These are phyloP conservation scores for Geotrichum citri-aurantii DNA, from an alignment of 1,139 yeast species.

Conservation along the genomic window DNA sequence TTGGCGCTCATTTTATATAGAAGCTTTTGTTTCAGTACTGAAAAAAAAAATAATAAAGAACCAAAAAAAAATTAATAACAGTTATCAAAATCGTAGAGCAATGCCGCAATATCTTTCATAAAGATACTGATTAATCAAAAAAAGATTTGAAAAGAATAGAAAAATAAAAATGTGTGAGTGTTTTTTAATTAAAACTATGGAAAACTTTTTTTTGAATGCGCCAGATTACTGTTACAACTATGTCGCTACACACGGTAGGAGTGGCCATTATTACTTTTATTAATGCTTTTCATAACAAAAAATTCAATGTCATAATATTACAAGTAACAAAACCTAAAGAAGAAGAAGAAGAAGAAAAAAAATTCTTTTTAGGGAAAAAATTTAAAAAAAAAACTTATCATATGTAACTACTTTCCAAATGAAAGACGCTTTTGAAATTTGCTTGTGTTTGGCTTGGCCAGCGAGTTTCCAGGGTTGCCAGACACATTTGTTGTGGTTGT, in stretches of 20 bases:
- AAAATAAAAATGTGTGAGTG: neutral
- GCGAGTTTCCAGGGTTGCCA: neutral
- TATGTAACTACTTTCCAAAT: constrained; percentile 12
- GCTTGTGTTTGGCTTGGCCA: neutral
- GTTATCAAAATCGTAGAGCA: too few relatives aligned
- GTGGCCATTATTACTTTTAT: neutral
- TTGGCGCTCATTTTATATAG: constrained; percentile 11
- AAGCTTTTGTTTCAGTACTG: neutral
- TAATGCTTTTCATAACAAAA: neutral
- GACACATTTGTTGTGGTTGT: neutral
- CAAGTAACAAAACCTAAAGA: neutral
- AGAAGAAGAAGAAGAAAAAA: neutral
- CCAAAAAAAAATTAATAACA: neutral
- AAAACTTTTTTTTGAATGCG: too few relatives aligned
- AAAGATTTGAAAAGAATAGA: neutral
- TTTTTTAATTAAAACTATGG: too few relatives aligned
- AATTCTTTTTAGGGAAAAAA: too few relatives aligned
- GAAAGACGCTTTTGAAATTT: constrained; percentile 14
- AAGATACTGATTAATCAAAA: too few relatives aligned
- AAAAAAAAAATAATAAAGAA: neutral
- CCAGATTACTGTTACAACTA: too few relatives aligned
- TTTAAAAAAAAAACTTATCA: neutral
- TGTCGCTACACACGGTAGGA: too few relatives aligned
- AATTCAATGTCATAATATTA: neutral
- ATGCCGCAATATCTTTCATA: too few relatives aligned